Base-by-base conservation (phyloP, 2,329 filamentous ascomycete species). In the Emmonsia crescens region DNA sequence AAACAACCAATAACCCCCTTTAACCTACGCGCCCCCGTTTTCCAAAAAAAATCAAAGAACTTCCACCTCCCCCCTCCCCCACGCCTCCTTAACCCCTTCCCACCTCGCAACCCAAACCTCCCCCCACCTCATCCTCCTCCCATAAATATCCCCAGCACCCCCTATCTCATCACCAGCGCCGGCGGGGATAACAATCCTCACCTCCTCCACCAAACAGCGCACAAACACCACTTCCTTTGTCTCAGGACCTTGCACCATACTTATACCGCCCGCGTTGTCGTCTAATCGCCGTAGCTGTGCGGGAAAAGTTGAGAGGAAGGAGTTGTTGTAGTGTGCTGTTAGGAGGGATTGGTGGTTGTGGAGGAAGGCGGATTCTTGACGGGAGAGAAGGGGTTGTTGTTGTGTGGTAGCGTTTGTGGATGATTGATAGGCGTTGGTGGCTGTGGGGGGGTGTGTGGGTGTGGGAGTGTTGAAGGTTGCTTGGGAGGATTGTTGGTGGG, bases 221-320 rank as follows among this genome's bases (percentile, higher is more conserved):
- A 91, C 85, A 74, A 99, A 96, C 1, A 97, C 92, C 8, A 91
- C 91, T 1, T 83, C 81, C 64, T 94, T 89, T 56, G 85, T 77
- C 72, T 97, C 94, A 0, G 94, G 94, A 1, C 83, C 80, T 71
- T 96, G 91, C 36, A 97, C 85, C 94, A 99, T 99, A 76, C 84
- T 91, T 61, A 93, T 87, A 10, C 92, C 92, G 36, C 91, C 93
- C 0, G 89, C 86, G 16, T 89, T 89, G 77, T 99, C 94, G 75
- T 97, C 95, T 60, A 99, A 78, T 67, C 91, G 86, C 73, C 93
- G 88, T 68, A 99, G 75, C 54, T 84, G 80, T 16, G 83, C 77
- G 0, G 94, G 94, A 68, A 99, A 96, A 14, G 88, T 85, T 0
- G 82, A 82, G 19, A 99, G 81, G 70, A 99, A 99, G 0, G 89